Evolutionary conservation across 2,329 filamentous ascomycete genomes (phyloP), one percentile per base, ranked within the genome.

Genomic region (Cercospora janseana): DNA sequence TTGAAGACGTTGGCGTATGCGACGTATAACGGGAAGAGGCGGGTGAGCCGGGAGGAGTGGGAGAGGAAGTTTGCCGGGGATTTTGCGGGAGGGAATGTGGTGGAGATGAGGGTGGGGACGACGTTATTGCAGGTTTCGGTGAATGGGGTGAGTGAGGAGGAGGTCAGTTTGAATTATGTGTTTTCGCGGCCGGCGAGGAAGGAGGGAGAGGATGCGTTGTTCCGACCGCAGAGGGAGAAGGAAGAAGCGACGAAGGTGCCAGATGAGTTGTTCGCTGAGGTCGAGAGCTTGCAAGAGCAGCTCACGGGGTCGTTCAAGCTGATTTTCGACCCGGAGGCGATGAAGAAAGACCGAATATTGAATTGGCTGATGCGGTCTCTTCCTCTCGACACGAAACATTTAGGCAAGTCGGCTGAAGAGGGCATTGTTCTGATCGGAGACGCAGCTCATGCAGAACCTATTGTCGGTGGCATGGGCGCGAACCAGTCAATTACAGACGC

Each of bases 311-410:
- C 66, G 0, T 73, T 70, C 43, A 38, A 51, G 6, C 53, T 61
- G 0, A 55, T 71, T 2, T 72, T 73, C 21, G 51, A 70, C 15
- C 46, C 49, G 4, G 52, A 63, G 4, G 60, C 55, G 6, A 54
- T 73, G 51, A 58, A 57, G 4, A 46, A 60, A 2, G 71, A 73
- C 28, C 58, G 69, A 8, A 46, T 70, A 3, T 48, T 72, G 34
- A 66, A 71, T 41, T 74, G 71, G 70, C 57, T 74, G 10, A 73
- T 74, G 72, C 66, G 72, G 9, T 68, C 59, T 2, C 37, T 63
- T 2, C 52, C 60, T 1, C 48, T 64, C 1, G 31, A 57, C 0
- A 42, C 53, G 6, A 13, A 43, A 12, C 57, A 66, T 1, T 52
- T 70, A 5, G 45, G 62, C 15, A 41, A 55, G 4, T 45, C 66